phyloP scores from a whole-genome alignment of 495 filamentous ascomycete genomes.

The Pseudomonodictys pantanalensis region DNA sequence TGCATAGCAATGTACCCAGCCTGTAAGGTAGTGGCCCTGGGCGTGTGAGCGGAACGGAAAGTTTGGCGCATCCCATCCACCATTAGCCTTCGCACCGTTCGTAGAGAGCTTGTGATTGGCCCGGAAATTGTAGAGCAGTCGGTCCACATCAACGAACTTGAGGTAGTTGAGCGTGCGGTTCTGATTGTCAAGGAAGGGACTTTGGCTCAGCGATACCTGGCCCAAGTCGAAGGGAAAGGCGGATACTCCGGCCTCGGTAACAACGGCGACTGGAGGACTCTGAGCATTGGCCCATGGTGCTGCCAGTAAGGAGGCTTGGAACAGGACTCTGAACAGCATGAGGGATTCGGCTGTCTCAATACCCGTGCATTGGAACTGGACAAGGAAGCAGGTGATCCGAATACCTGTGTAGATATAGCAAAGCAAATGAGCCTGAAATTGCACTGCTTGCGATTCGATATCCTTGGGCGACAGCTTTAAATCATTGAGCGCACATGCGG shows the following conservation, averaged over 20 bases:
- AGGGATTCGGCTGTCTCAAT: not conserved
- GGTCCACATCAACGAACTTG: slow-evolving; percentile 39
- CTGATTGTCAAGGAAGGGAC: slow-evolving; percentile 42
- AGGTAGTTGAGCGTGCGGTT: slow-evolving; percentile 41
- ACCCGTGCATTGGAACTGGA: not conserved
- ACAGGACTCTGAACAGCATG: not conserved
- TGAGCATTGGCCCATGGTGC: not conserved
- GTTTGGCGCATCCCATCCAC: slow-evolving; percentile 43
- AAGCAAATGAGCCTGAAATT: too few species aligned
- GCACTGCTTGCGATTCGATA: too few species aligned
- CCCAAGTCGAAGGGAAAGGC: slow-evolving; percentile 38
- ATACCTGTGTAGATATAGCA: too few species aligned
- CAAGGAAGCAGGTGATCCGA: too few species aligned
- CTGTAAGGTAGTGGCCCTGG: slow-evolving; percentile 43
- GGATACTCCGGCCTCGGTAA: slow-evolving; percentile 27
- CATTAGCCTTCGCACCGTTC: slow-evolving; percentile 35
- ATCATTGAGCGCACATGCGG: too few species aligned
- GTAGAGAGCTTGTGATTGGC: slow-evolving; percentile 40
- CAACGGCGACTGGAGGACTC: slow-evolving; percentile 7
- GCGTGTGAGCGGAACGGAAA: slow-evolving; percentile 44
- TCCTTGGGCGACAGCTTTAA: too few species aligned
- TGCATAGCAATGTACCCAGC: slow-evolving; percentile 38
- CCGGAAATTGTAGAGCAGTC: slow-evolving; percentile 44
- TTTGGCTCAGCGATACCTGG: slow-evolving; percentile 35
- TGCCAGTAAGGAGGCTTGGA: not conserved